A percentile compares a stretch with the other conserved stretches of the same genome.
phyloP scores from a whole-genome alignment of 768 basidiomycete genomes.

The Mycena venus region DNA sequence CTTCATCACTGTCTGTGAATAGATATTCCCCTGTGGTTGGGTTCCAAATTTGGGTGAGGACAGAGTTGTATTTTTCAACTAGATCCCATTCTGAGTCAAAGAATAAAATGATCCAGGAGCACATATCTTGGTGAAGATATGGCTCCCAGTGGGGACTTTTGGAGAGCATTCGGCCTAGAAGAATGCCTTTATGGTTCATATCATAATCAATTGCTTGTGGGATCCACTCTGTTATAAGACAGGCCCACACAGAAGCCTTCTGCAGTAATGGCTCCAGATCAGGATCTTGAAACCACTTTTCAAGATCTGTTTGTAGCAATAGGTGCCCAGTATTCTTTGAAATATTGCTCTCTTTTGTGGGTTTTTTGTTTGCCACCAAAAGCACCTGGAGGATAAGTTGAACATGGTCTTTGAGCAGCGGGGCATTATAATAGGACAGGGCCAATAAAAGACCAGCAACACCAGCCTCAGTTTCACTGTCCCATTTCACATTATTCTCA shows the following conservation, averaged over 20 bases:
- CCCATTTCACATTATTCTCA: not conserved
- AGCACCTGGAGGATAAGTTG: not conserved
- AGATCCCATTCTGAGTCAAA: not conserved
- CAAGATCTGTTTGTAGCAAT: not conserved
- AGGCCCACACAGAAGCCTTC: not conserved
- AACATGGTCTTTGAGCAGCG: not conserved
- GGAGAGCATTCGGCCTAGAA: not conserved
- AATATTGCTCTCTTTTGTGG: too few species aligned
- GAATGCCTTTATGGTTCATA: not conserved
- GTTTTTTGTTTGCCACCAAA: not conserved
- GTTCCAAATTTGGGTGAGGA: not conserved
- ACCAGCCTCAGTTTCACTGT: not conserved
- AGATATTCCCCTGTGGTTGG: not conserved
- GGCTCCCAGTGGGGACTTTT: not conserved
- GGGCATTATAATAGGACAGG: not conserved
- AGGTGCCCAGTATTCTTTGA: not conserved
- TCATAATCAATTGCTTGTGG: not conserved
- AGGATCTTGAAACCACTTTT: not conserved
- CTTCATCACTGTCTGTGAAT: not conserved
- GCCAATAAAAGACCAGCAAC: not conserved
- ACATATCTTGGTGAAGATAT: not conserved
- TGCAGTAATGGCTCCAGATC: not conserved
- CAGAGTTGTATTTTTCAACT: not conserved
- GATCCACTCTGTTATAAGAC: not conserved
- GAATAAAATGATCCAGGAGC: not conserved